A percentile compares a stretch with the other conserved stretches of the same genome.
phyloP scores from a whole-genome alignment of 176 grass and related monocot genomes.

The Dactylis glomerata region DNA sequence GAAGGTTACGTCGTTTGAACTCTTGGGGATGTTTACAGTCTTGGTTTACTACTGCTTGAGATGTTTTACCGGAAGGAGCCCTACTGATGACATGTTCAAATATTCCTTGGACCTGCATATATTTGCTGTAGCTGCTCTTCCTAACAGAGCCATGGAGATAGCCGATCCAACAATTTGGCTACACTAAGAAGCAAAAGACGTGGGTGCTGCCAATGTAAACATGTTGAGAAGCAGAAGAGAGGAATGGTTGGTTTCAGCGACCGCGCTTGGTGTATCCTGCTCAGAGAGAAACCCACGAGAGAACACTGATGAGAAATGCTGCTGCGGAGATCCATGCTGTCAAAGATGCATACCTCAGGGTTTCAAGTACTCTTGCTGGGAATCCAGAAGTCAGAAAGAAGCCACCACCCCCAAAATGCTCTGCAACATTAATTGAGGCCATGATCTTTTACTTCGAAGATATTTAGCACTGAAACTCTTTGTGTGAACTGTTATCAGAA shows the following conservation, averaged over 20 bases:
- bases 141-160: neutral
- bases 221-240: neutral
- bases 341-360: neutral
- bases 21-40: conserved; percentile 16
- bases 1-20: neutral
- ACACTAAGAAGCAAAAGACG: neutral
- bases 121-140: neutral
- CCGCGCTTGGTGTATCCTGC: conserved; percentile 9
- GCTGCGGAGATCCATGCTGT: neutral
- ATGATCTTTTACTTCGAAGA: too few species aligned
- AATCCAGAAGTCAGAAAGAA: too few species aligned
- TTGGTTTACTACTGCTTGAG: too few species aligned
- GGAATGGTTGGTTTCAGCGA: too few species aligned
- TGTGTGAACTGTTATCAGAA: too few species aligned
- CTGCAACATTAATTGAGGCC: too few species aligned
- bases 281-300: neutral
- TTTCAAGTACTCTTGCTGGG: too few species aligned
- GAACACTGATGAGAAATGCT: neutral
- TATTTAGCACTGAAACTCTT: too few species aligned
- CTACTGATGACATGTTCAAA: neutral
- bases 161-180: neutral
- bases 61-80: neutral
- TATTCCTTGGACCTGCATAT: neutral
- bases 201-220: neutral
- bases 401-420: too few species aligned